These are phyloP conservation scores for Xylaria sp. DNA, from an alignment of 2,329 filamentous ascomycete species.

Conservation along the genomic window DNA sequence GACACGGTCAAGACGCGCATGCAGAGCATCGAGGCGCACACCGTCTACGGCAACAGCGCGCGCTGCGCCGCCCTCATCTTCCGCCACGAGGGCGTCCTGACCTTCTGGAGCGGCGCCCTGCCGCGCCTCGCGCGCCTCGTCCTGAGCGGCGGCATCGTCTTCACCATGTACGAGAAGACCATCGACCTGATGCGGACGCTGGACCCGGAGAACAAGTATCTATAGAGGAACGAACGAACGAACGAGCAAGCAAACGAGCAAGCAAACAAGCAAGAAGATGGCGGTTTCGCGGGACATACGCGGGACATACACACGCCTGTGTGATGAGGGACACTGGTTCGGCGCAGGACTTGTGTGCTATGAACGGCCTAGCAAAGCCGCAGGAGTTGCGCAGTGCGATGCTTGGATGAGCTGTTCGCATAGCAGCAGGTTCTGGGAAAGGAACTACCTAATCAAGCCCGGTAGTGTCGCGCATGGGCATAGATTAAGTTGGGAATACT, in stretches of 20 bases:
- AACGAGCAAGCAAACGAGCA: too few species aligned
- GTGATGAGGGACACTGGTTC: too few species aligned
- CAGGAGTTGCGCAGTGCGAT: too few species aligned
- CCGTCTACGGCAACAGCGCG: conserved; percentile 83
- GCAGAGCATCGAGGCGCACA: conserved; percentile 89
- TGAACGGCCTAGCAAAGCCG: too few species aligned
- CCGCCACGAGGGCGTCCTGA: conserved; percentile 84
- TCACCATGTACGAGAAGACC: conserved; percentile 97
- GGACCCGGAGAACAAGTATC: conserved; percentile 83
- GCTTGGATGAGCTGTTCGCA: too few species aligned
- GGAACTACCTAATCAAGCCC: background rate
- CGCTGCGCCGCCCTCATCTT: conserved; percentile 82
- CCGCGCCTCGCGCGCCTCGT: conserved; percentile 83
- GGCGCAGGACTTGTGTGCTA: too few species aligned
- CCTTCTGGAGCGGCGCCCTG: conserved; percentile 92
- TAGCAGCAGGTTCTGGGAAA: background rate
- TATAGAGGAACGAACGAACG: conserved; percentile 61
- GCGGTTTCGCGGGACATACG: conserved; percentile 23
- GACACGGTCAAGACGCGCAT: conserved; percentile 98
- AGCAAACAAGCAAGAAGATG: conserved; percentile 3
- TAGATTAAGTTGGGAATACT: conserved; percentile 17
- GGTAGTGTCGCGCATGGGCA: background rate
- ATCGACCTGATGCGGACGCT: conserved; percentile 82
- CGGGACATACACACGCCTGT: too few species aligned
- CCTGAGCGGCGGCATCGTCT: conserved; percentile 93